Conservation (phyloP, 805 yeast species). For the Candida hungchunana region DNA sequence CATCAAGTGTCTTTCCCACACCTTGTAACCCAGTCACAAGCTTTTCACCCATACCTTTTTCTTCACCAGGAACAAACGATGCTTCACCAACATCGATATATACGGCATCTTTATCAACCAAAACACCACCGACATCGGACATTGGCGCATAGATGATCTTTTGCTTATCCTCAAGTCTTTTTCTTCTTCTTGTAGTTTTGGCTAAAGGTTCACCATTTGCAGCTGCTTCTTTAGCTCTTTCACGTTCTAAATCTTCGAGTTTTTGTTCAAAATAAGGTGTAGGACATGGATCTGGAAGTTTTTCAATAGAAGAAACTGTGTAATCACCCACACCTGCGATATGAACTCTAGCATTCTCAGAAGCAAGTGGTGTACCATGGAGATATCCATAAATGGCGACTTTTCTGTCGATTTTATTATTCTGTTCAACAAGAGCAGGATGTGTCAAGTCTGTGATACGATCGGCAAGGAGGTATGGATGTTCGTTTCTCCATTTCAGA, state of each 20-base stretch:
- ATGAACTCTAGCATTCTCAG: conserved; percentile 71
- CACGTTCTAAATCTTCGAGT: conserved; percentile 76
- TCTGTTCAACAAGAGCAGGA: conserved; percentile 72
- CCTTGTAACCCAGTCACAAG: conserved; percentile 78
- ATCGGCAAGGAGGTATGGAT: conserved; percentile 89
- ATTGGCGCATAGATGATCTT: conserved; percentile 96
- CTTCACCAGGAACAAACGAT: conserved; percentile 58
- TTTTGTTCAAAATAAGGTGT: conserved; percentile 90
- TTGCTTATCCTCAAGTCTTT: conserved; percentile 89
- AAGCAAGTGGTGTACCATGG: conserved; percentile 85
- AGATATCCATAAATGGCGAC: conserved; percentile 91
- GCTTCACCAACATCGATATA: conserved; percentile 64
- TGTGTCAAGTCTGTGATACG: conserved; percentile 92
- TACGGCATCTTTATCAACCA: conserved; percentile 96
- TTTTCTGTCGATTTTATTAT: conserved; percentile 82
- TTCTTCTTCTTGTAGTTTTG: conserved; percentile 73
- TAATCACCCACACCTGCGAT: conserved; percentile 96
- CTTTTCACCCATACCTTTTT: conserved; percentile 80
- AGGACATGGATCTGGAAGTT: conserved; percentile 97
- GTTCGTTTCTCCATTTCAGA: conserved; percentile 98
- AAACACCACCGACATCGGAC: conserved; percentile 99
- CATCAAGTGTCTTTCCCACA: conserved; percentile 56
- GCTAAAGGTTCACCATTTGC: conserved; percentile 53
- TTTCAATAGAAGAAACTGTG: conserved; percentile 70
- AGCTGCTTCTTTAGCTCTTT: conserved; percentile 60